Base-by-base conservation (phyloP, 163 green algal genomes). In the Chloroidium sp. region DNA sequence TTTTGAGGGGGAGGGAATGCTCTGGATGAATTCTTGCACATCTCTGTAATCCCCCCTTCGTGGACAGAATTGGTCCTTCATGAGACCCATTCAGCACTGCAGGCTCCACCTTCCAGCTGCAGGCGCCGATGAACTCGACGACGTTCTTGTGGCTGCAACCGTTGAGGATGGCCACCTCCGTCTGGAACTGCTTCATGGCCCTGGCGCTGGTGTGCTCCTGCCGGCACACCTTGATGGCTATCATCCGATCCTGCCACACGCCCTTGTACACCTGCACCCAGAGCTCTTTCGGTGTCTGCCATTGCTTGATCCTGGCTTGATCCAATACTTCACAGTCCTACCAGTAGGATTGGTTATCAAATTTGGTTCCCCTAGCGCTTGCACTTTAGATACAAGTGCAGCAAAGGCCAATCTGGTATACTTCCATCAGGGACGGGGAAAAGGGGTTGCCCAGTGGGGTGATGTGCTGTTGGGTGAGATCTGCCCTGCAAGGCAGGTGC, bases 111-210 rank as follows among this genome's bases (percentile, higher is more conserved):
- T 77, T 10, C 14, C 74, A 62, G 36, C 10, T 77, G 74, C 74
- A 77, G 14, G 74, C 14, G 74, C 14, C 78, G 62, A 78, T 62
- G 69, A 88, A 85, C 69, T 82, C 80, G 14, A 88, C 85, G 59
- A 88, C 85, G 76, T 85, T 85, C 59, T 10, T 12, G 69, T 88
- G 82, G 36, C 81, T 78, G 78, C 85, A 88, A 61, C 69, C 80
- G 14, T 82, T 80, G 74, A 88, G 62, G 60, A 88, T 84, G 75
- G 80, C 76, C n/a, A 86, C 82, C 57, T 88, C 85, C n/a, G 76
- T 62, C 78, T 69, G 78, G 61, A 86, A 86, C 67, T n/a, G 67
- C 6, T 10, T 72, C 13, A 62, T 82, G 62, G 57, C 36, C 62
- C 77, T 14, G 4, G 10, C 57, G 3, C 67, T n/a, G 68, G 69